Base-by-base conservation (phyloP, 352 stramenopile genomes). In the Pilasporangium apinafurcum region DNA sequence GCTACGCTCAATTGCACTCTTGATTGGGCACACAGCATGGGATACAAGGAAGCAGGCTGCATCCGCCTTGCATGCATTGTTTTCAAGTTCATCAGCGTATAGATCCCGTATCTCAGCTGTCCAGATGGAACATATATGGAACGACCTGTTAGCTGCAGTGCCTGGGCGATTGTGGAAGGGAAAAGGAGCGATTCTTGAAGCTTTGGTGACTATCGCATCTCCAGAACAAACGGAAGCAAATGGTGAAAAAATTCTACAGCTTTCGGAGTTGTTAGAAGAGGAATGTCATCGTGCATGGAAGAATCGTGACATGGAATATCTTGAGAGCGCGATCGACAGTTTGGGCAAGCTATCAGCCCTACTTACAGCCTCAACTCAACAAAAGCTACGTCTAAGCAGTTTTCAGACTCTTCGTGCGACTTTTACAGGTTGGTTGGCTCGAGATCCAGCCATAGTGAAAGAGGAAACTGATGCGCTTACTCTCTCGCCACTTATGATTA, bases 151-250 rank as follows among this genome's bases (percentile, higher is more conserved):
- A 18, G 45, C 57, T 8, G 53, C 69, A 21, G 67, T 92, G 8
- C 80, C 80, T 5, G 80, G 80, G 2, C 67, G 74, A 32, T 53
- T 92, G 2, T 92, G 80, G 80, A 75, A 59, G 26, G 77, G 80
- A 31, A 92, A 92, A 36, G 80, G 80, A 10, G 68, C 77, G 16
- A 65, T 89, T 25, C 47, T 92, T 8, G 80, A 92, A 38, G 73
- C 80, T 12, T 62, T 92, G 5, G 72, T 85, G 3, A 56, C 59
- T 2, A 54, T 85, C n/a, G 65, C 66, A 3, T 31, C 38, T 31
- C 53, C 75, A 2, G 48, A 56, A 25, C 30, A 30, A 12, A 51
- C 25, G 25, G 37, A 21, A 0, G 32, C 24, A 17, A 32, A 21
- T 18, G 29, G 10, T 8, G 41, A 56, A 25, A 35, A 40, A 0